A percentile compares a stretch with the other conserved stretches of the same genome.
Conservation (phyloP, 306 rosid genomes). For the Cyamopsis tetragonoloba region DNA sequence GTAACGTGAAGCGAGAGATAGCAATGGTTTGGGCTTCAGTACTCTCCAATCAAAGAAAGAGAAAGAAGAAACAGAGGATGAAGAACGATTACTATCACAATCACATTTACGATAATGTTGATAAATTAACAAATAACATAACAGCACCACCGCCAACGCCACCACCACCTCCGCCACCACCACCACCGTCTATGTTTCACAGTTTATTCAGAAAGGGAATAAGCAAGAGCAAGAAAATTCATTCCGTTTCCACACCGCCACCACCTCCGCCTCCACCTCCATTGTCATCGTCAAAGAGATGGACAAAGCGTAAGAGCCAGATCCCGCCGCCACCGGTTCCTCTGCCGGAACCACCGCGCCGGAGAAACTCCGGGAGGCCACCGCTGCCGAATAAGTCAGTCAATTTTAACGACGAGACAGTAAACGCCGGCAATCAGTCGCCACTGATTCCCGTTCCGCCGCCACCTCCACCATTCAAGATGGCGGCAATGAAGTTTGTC, state of each 20-base stretch:
- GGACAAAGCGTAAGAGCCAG: slow-evolving; percentile 33
- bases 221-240: slow-evolving; percentile 57
- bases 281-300: slow-evolving; percentile 30
- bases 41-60: slow-evolving; percentile 52
- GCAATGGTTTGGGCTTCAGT: slow-evolving; percentile 65
- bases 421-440: slow-evolving; percentile 42
- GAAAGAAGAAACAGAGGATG: slow-evolving; percentile 50
- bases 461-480: slow-evolving; percentile 56
- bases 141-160: slow-evolving; percentile 42
- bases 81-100: slow-evolving; percentile 9
- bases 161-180: slow-evolving; percentile 67
- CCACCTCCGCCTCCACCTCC: slow-evolving; percentile 49
- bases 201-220: slow-evolving; percentile 56
- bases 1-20: slow-evolving; percentile 45
- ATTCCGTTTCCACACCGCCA: slow-evolving; percentile 44
- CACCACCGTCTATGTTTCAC: slow-evolving; percentile 61
- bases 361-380: slow-evolving; percentile 35
- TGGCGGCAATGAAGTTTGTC: slow-evolving; percentile 42
- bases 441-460: slow-evolving; percentile 61
- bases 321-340: slow-evolving; percentile 36
- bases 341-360: slow-evolving; percentile 5
- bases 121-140: slow-evolving; percentile 15
- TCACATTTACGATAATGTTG: slow-evolving; percentile 20
- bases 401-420: slow-evolving; percentile 15
- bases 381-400: slow-evolving; percentile 53